Evolutionary conservation across 179 eudicot genomes (phyloP).

Genomic region (Heliamphora pulchella): DNA sequence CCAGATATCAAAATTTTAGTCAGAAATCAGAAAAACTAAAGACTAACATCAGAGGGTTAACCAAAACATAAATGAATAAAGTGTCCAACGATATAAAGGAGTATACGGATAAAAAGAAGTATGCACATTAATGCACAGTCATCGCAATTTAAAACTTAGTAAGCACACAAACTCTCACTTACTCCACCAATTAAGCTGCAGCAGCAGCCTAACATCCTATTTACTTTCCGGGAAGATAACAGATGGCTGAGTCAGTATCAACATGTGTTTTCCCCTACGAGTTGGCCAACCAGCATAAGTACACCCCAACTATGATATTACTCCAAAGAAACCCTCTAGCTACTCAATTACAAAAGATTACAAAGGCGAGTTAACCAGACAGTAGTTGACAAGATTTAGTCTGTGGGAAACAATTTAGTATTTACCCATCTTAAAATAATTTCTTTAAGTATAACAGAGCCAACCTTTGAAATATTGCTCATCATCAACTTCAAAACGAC

Average conservation of each 20-base stretch:
- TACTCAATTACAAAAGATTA: neutral
- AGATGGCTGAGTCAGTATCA: neutral
- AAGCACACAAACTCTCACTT: neutral
- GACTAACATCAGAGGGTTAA: neutral
- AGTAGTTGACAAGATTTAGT: neutral
- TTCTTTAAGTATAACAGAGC: neutral
- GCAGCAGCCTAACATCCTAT: neutral
- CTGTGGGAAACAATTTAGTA: neutral
- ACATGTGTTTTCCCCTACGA: neutral
- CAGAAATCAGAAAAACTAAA: constrained; percentile 2
- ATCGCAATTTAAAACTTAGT: neutral
- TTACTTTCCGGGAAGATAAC: neutral
- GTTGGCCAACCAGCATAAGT: neutral
- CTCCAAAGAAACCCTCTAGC: neutral
- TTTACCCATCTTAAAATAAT: neutral
- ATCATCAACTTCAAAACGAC: constrained; percentile 5
- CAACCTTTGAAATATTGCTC: neutral
- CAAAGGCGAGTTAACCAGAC: neutral
- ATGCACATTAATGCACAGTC: neutral
- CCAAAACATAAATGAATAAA: neutral
- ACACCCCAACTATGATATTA: neutral
- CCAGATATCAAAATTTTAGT: constrained; percentile 4
- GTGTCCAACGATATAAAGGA: neutral
- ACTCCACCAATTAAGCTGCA: neutral
- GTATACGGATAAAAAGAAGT: neutral